Percentiles rank a stretch among this genome's conserved stretches.
phyloP scores from a whole-genome alignment of 1,284 basidiomycete species.

The Leccinum subrobustum region DNA sequence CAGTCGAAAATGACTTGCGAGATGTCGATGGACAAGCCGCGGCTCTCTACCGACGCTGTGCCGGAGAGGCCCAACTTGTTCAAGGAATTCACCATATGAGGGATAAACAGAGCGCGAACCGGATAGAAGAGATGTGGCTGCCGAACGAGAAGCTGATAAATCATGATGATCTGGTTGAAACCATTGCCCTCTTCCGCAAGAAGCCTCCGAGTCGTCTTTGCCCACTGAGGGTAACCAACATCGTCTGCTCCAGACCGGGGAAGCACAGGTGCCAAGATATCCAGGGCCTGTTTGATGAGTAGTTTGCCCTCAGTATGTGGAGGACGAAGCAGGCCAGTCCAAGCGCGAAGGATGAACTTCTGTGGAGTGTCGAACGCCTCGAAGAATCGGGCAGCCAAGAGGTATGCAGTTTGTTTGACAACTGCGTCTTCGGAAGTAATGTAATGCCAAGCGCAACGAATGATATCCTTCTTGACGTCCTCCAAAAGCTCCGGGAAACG shows the following conservation, averaged over 20 bases:
- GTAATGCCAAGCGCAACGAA: slow-evolving; percentile 93
- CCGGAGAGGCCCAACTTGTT: slow-evolving; percentile 83
- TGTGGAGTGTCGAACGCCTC: slow-evolving; percentile 87
- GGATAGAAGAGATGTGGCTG: slow-evolving; percentile 94
- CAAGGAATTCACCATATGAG: slow-evolving; percentile 91
- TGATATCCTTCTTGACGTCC: slow-evolving; percentile 89
- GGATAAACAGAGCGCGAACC: slow-evolving; percentile 92
- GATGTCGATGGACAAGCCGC: slow-evolving; percentile 80
- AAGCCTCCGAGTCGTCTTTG: slow-evolving; percentile 82
- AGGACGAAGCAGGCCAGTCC: slow-evolving; percentile 88
- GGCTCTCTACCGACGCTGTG: slow-evolving; percentile 78
- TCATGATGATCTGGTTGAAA: slow-evolving; percentile 81
- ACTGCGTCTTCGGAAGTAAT: slow-evolving; percentile 86
- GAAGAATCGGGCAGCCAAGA: slow-evolving; percentile 94
- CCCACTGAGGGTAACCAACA: slow-evolving; percentile 80
- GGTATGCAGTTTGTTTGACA: slow-evolving; percentile 93
- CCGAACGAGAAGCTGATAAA: slow-evolving; percentile 91
- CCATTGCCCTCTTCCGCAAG: slow-evolving; percentile 88
- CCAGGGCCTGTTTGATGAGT: slow-evolving; percentile 85
- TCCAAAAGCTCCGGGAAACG: slow-evolving; percentile 77
- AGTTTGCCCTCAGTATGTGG: slow-evolving; percentile 80
- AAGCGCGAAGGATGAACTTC: slow-evolving; percentile 94
- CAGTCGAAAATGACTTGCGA: slow-evolving; percentile 86
- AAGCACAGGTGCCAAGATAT: slow-evolving; percentile 89
- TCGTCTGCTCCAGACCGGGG: slow-evolving; percentile 58